phyloP scores from a whole-genome alignment of 2,329 filamentous ascomycete genomes.

The Fonsecaea erecta region DNA sequence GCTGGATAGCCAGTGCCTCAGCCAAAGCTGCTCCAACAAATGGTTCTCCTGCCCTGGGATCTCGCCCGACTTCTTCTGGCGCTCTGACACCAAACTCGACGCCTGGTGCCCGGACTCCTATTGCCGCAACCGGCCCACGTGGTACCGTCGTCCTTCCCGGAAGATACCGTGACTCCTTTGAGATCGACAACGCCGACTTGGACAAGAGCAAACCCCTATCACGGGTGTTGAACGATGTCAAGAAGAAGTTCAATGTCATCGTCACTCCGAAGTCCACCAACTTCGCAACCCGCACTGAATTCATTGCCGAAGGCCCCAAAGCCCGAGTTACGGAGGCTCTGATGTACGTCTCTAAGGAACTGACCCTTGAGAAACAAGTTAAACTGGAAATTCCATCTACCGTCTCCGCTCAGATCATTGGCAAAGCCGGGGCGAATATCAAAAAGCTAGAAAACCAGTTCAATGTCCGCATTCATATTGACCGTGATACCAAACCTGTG shows the following conservation, averaged over 20 bases:
- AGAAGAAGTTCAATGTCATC: constrained; percentile 85
- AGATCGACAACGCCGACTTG: constrained; percentile 75
- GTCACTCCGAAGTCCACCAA: constrained; percentile 73
- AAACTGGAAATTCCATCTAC: constrained; percentile 82
- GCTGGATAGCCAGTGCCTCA: constrained; percentile 52
- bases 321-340: constrained; percentile 85
- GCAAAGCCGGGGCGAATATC: constrained; percentile 85
- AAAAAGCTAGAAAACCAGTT: constrained; percentile 88
- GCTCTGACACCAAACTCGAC: constrained; percentile 68
- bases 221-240: constrained; percentile 86
- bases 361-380: constrained; percentile 77
- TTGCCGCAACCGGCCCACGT: constrained; percentile 46
- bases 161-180: constrained; percentile 76
- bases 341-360: constrained; percentile 84
- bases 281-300: constrained; percentile 73
- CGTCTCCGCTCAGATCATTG: constrained; percentile 87
- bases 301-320: constrained; percentile 82
- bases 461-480: constrained; percentile 87
- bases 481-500: constrained; percentile 67
- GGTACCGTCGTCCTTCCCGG: constrained; percentile 65
- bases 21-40: constrained; percentile 51
- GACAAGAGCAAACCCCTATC: constrained; percentile 79
- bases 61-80: constrained; percentile 56
- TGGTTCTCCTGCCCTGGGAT: constrained; percentile 58
- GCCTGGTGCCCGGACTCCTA: constrained; percentile 59